Evolutionary conservation across 2,329 filamentous ascomycete species (phyloP), one percentile per base, ranked within the genome.

Genomic region (Nectriaceae sp.): DNA sequence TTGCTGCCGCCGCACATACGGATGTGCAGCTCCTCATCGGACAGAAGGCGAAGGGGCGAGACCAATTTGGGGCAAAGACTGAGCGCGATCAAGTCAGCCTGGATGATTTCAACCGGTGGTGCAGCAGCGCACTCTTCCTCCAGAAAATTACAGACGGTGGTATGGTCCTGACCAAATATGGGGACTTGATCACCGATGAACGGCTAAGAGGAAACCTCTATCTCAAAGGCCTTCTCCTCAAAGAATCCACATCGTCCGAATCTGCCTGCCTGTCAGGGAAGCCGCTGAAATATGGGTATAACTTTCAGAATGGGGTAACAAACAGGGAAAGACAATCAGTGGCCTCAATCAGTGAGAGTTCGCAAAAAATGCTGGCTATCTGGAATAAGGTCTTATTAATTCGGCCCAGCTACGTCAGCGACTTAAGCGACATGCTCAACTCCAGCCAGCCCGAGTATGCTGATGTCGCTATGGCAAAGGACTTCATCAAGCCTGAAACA

Each of bases 21-120:
- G 53, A 57, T 26, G 46, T 54, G 11, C 38, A 38, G n/a, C 51
- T 56, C 44, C 3, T 35, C 3, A 51, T 56, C 10, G 49, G 49
- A 11, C 19, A 11, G 3, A 36, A 19, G 13, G 19, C 2, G n/a
- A 11, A 11, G 4, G 42, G 29, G 1, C 26, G 26, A 10, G 21
- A 39, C 8, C 31, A 42, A 13, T 4, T 5, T 1, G 49, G 44
- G 4, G 11, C 36, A 4, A 20, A 10, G 11, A 33, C 19, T 3
- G 18, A 5, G 13, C 45, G 48, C 16, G 10, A 36, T 2, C 21
- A 15, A 4, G 48, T 55, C 4, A 26, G 26, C 5, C 40, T 37
- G 6, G 39, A 39, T 10, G 44, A 55, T 8, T 51, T 56, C 41
- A 26, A 42, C 2, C 20, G 4, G 4, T 56, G 46, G 53, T 55